Percentiles rank a stretch among this genome's conserved stretches.
Evolutionary conservation across 2,329 filamentous ascomycete genomes (phyloP).

Genomic region (Trichoderma cornu-damae): DNA sequence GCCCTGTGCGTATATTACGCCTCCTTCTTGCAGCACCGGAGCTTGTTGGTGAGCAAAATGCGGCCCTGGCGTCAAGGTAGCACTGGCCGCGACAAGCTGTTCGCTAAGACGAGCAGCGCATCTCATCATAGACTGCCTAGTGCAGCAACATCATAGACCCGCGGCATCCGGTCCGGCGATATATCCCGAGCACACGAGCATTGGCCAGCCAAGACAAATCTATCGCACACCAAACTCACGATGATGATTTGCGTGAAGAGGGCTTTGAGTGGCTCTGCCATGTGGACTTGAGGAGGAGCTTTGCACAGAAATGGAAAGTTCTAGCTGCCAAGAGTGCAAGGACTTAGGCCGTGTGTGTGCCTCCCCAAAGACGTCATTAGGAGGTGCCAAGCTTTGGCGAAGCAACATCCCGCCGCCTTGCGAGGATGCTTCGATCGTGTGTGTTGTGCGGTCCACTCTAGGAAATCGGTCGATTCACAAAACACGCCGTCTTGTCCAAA

Average conservation of each 20-base stretch:
- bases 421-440: not conserved
- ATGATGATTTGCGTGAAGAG: not conserved
- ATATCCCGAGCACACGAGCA: not conserved
- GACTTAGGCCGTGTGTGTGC: not conserved
- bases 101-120: conserved; percentile 1
- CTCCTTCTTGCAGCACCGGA: not conserved
- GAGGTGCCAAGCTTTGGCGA: not conserved
- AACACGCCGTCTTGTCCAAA: not conserved
- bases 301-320: conserved; percentile 1
- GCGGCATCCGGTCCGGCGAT: not conserved
- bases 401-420: not conserved
- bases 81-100: not conserved
- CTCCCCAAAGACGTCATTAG: not conserved
- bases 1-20: not conserved
- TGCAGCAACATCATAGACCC: not conserved
- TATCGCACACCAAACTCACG: not conserved
- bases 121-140: not conserved
- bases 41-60: not conserved
- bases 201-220: not conserved
- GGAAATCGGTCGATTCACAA: not conserved
- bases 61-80: not conserved
- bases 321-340: not conserved
- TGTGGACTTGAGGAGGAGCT: not conserved
- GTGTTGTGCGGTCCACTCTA: not conserved
- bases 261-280: not conserved